These are phyloP conservation scores for Simplicillium sp. DNA, from an alignment of 2,329 filamentous ascomycete genomes.

Conservation along the genomic window DNA sequence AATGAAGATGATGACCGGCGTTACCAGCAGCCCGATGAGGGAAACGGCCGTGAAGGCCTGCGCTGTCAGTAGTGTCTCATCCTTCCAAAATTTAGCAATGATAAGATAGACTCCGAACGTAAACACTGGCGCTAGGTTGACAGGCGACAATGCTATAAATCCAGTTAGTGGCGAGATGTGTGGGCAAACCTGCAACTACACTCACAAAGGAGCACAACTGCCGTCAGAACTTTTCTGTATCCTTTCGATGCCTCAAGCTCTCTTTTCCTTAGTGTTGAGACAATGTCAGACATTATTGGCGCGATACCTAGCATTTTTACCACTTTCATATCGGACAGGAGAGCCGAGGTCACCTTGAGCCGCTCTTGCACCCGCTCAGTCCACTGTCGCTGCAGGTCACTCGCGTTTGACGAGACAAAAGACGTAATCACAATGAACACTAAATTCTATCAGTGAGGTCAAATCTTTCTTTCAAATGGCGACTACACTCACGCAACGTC, in stretches of 20 bases:
- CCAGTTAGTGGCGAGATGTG: not conserved
- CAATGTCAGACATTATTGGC: slow-evolving; percentile 12
- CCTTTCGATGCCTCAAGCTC: slow-evolving; percentile 18
- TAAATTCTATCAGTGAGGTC: not conserved
- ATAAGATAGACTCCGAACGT: slow-evolving; percentile 16
- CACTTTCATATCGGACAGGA: slow-evolving; percentile 5
- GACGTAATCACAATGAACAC: not conserved
- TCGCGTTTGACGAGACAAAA: not conserved
- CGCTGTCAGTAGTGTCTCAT: slow-evolving; percentile 11
- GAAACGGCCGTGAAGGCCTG: slow-evolving; percentile 4
- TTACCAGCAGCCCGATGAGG: slow-evolving; percentile 1
- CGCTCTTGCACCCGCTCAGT: slow-evolving; percentile 19
- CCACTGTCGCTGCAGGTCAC: slow-evolving; percentile 24
- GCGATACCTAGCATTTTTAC: slow-evolving; percentile 10
- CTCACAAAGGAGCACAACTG: slow-evolving; percentile 1
- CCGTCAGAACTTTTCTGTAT: slow-evolving; percentile 16
- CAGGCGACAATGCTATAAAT: slow-evolving; percentile 9
- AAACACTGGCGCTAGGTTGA: slow-evolving; percentile 13
- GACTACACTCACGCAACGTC: slow-evolving; percentile 6
- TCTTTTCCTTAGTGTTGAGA: slow-evolving; percentile 15
- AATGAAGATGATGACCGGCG: slow-evolving; percentile 12
- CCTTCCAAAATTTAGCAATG: slow-evolving; percentile 14
- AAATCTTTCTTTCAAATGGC: not conserved
- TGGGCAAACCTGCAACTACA: not conserved
- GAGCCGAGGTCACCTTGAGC: not conserved